These are phyloP conservation scores for Acorus gramineus DNA, from an alignment of 106 monocot species.

Conservation along the genomic window DNA sequence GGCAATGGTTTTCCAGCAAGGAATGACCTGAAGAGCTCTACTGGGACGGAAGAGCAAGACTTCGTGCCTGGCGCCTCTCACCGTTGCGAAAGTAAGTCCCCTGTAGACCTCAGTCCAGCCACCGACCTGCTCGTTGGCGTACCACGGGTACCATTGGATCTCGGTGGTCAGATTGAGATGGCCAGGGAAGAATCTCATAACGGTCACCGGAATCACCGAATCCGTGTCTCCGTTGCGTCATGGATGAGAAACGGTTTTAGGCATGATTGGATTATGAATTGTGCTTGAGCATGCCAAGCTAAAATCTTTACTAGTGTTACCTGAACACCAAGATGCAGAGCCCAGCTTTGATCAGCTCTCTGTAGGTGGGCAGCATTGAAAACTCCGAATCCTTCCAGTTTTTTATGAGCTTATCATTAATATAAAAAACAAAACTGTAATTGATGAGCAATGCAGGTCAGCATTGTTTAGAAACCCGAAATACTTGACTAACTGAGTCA, in stretches of 20 bases:
- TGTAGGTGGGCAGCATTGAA: constrained; percentile 89
- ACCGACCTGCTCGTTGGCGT: constrained; percentile 33
- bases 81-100: constrained; percentile 69
- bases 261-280: no score
- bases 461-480: no score
- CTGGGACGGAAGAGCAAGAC: constrained; percentile 71
- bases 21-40: constrained; percentile 61
- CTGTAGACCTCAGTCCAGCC: constrained; percentile 86
- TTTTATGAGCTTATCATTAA: constrained; percentile 82
- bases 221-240: constrained; percentile 74
- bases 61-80: constrained; percentile 88
- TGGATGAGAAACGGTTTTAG: background rate
- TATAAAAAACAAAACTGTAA: no score
- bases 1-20: constrained; percentile 54
- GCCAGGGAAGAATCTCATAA: constrained; percentile 68
- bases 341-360: constrained; percentile 54
- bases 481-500: no score
- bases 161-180: constrained; percentile 68
- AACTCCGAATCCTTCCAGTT: constrained; percentile 66
- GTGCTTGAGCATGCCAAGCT: no score
- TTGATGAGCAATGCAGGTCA: no score
- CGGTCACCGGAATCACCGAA: constrained; percentile 89
- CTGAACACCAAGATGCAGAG: constrained; percentile 93
- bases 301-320: constrained; percentile 10
- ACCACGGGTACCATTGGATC: constrained; percentile 1